phyloP scores from a whole-genome alignment of 495 filamentous ascomycete species.

The Neurospora africana region DNA sequence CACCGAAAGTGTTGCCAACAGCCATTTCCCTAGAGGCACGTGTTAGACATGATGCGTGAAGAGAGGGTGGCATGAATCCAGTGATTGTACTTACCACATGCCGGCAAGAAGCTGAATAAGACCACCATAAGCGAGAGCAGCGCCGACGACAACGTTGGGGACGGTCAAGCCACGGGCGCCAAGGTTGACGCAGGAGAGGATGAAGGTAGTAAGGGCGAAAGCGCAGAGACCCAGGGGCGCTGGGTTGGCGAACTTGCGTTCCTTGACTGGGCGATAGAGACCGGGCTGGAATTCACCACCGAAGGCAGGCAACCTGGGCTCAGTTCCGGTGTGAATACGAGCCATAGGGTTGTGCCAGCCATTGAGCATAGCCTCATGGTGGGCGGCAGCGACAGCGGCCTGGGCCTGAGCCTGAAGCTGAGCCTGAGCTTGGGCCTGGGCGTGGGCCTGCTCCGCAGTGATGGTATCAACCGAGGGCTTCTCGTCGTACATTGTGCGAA shows the following conservation, averaged over 20 bases:
- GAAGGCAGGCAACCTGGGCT: slow-evolving; percentile 62
- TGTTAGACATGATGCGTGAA: slow-evolving; percentile 1
- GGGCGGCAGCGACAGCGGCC: slow-evolving; percentile 2
- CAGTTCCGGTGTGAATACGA: slow-evolving; percentile 53
- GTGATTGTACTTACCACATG: slow-evolving; percentile 76
- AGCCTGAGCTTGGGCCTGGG: neutral
- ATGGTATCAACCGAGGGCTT: neutral
- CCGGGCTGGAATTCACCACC: slow-evolving; percentile 96
- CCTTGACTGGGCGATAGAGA: slow-evolving; percentile 65
- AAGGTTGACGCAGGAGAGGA: slow-evolving; percentile 79
- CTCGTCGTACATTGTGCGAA: neutral
- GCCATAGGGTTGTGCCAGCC: slow-evolving; percentile 61
- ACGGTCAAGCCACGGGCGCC: slow-evolving; percentile 44
- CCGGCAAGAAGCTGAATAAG: slow-evolving; percentile 86
- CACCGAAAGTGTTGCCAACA: slow-evolving; percentile 94
- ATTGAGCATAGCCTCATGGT: slow-evolving; percentile 24
- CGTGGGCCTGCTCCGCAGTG: neutral
- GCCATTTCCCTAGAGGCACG: slow-evolving; percentile 77
- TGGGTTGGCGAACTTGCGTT: slow-evolving; percentile 78
- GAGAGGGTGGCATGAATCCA: neutral
- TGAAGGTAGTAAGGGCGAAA: slow-evolving; percentile 95
- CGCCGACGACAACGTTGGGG: slow-evolving; percentile 60
- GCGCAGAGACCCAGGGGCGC: slow-evolving; percentile 77
- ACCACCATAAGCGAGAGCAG: slow-evolving; percentile 75
- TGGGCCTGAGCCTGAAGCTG: neutral